Base-by-base conservation (phyloP, 129 eudicot species). In the Ambrosia trifida region DNA sequence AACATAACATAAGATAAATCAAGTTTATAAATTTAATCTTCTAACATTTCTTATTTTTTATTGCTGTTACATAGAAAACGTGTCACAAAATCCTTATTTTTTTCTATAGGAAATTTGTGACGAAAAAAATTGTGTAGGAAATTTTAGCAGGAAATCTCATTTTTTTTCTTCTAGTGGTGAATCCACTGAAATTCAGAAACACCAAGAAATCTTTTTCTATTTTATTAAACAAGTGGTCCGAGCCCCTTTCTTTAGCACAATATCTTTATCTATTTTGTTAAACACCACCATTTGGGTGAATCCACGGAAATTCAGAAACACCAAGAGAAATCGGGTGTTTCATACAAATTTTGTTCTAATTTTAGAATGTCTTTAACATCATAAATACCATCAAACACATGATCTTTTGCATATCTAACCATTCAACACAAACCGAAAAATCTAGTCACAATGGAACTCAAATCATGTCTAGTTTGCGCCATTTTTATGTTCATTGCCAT, bases 371-470 rank as follows among this genome's bases (percentile, higher is more conserved):
- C 50, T 4, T 53, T 44, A 30, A 46, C n/a, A 66, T 58, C 66
- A 41, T 31, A 75, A 41, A 67, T 54, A 53, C 40, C 72, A 11
- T 40, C 16, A 41, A 30, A 9, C 6, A n/a, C 35, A 8, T n/a
- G n/a, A n/a, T 67, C 28, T 18, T 35, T 16, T 36, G 2, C 9
- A 24, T 16, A 52, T 74, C 57, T 45, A 12, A 50, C 65, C 32
- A 61, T 52, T 38, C 56, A 16, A 64, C 3, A 1, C 20, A 31
- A 44, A 59, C 60, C 65, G 60, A 44, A 16, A 32, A 46, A 44
- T 72, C 64, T 72, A 31, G 69, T 32, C 70, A 7, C 56, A 56
- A 76, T 76, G 80, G 51, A 51, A 67, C 57, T 69, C 74, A 57
- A 76, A 76, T 44, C 68, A 57, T 41, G 28, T 33, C 5, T 31